These are phyloP conservation scores for Ceratobasidium papillatum DNA, from an alignment of 1,284 basidiomycete genomes.

Conservation along the genomic window DNA sequence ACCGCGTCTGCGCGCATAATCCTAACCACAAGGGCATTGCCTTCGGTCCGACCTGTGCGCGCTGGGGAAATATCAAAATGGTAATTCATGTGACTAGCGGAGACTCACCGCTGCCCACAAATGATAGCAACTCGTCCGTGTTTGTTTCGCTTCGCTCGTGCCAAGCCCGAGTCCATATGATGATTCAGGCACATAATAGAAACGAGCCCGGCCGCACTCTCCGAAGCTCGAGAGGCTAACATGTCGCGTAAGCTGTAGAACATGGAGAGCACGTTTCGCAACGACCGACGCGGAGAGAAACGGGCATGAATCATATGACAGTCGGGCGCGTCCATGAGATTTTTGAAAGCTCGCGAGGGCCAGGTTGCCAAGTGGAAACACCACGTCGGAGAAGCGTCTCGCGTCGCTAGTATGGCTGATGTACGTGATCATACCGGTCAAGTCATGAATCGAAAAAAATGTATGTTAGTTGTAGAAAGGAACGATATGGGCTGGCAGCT, in stretches of 20 bases:
- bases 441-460: no score
- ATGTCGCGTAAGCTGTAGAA: not conserved
- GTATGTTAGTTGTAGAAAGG: no score
- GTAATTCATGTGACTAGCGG: not conserved
- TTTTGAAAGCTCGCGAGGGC: not conserved
- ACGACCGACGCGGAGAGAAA: not conserved
- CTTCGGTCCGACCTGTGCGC: not conserved
- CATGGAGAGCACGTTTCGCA: not conserved
- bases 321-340: not conserved
- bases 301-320: not conserved
- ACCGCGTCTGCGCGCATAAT: constrained; percentile 15
- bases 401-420: not conserved
- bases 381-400: not conserved
- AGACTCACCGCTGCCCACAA: not conserved
- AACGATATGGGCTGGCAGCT: no score
- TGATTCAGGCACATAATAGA: not conserved
- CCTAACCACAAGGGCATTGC: not conserved
- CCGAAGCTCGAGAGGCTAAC: not conserved
- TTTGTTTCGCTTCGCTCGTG: constrained; percentile 1
- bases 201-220: not conserved
- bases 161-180: not conserved
- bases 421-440: not conserved
- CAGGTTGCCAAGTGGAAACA: not conserved
- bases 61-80: not conserved
- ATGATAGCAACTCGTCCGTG: not conserved